Evolutionary conservation across 495 filamentous ascomycete genomes (phyloP).

Genomic region (Hyaloscypha bicolor): DNA sequence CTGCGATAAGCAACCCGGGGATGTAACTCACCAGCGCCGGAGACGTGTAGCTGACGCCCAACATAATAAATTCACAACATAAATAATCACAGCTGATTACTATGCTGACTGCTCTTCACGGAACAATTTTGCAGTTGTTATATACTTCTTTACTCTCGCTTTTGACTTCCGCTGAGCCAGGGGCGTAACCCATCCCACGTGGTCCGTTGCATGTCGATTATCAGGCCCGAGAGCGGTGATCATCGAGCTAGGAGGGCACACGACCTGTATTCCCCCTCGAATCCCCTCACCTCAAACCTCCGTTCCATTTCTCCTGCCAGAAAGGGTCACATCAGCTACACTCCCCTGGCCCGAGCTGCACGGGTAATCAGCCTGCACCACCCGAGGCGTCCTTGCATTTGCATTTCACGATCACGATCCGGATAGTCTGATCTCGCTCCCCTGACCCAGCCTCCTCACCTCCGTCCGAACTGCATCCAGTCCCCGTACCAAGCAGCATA

Average conservation of each 20-base stretch:
- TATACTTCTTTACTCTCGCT: not conserved
- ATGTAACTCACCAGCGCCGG: not conserved
- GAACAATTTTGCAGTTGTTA: not conserved
- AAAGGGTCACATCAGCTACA: not conserved
- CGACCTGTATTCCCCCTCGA: not conserved
- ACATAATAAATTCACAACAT: not conserved
- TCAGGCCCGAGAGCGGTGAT: not conserved
- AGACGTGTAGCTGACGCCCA: not conserved
- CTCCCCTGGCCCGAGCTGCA: not conserved
- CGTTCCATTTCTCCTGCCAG: not conserved
- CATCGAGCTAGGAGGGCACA: not conserved
- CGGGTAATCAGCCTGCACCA: not conserved
- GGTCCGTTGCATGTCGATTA: not conserved
- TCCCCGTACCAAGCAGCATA: not conserved
- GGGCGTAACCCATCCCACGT: not conserved
- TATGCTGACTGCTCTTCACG: not conserved
- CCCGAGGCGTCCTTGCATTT: not conserved
- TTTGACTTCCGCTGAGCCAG: not conserved
- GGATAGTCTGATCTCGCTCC: not conserved
- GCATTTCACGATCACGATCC: not conserved
- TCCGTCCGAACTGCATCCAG: not conserved
- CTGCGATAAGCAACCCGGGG: slow-evolving; percentile 16
- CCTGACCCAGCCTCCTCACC: not conserved
- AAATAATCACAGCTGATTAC: not conserved
- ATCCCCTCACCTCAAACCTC: not conserved